phyloP scores from a whole-genome alignment of 2,329 filamentous ascomycete genomes.

The Pyricularia grisea region DNA sequence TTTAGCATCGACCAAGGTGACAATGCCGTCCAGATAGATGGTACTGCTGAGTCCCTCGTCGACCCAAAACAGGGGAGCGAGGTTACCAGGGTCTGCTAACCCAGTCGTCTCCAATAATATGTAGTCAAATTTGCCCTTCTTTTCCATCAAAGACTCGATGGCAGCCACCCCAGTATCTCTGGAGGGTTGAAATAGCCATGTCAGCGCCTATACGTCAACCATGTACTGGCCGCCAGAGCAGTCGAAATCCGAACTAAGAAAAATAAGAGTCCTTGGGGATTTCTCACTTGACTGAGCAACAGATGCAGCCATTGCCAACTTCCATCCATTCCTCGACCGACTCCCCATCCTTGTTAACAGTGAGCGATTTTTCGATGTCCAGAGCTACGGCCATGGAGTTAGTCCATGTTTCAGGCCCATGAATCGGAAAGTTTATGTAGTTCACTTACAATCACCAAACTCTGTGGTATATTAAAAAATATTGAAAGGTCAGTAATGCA shows the following conservation, averaged over 20 bases:
- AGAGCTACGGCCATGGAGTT: constrained; percentile 46
- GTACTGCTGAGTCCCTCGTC: constrained; percentile 91
- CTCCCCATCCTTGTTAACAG: constrained; percentile 74
- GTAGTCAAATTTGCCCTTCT: constrained; percentile 90
- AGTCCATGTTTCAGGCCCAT: neutral
- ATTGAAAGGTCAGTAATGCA: neutral
- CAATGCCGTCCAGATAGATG: constrained; percentile 94
- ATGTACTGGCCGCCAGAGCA: neutral
- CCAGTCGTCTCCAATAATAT: constrained; percentile 95
- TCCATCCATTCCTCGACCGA: constrained; percentile 92
- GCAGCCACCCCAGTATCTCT: constrained; percentile 89
- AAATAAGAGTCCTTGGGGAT: neutral
- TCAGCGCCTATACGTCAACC: neutral
- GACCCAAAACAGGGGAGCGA: constrained; percentile 95
- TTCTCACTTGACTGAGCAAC: constrained; percentile 83
- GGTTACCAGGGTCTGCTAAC: constrained; percentile 87
- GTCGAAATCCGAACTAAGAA: neutral
- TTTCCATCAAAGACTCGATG: constrained; percentile 92
- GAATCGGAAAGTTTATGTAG: neutral
- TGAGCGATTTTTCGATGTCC: constrained; percentile 93
- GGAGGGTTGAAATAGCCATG: neutral
- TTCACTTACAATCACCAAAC: constrained; percentile 45
- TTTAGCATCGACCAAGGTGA: constrained; percentile 90
- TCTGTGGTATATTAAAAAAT: constrained; percentile 36
- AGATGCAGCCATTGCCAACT: constrained; percentile 93